phyloP scores from a whole-genome alignment of 176 grass and related monocot species.

The Oryza nivara region DNA sequence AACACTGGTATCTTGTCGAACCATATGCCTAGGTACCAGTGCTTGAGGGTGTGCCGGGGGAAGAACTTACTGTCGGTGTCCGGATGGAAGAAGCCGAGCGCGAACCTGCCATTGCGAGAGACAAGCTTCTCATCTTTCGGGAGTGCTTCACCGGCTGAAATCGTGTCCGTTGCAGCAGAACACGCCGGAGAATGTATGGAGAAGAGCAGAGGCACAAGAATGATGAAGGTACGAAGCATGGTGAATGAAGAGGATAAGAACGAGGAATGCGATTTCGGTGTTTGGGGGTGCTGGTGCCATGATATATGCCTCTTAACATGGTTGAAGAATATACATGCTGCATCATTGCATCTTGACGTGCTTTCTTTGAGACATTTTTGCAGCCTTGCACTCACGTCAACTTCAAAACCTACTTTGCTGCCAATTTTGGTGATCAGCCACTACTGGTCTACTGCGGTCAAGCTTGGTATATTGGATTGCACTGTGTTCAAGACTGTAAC shows the following conservation, averaged over 20 bases:
- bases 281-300: no score
- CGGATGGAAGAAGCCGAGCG: slow-evolving; percentile 53
- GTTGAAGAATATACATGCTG: no score
- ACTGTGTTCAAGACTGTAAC: not conserved
- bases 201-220: slow-evolving; percentile 19
- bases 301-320: no score
- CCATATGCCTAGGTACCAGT: slow-evolving; percentile 59
- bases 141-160: slow-evolving; percentile 38
- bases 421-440: no score
- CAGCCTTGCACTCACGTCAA: no score
- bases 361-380: no score
- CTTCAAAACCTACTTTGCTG: no score
- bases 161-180: slow-evolving; percentile 22
- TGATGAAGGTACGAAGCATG: slow-evolving; percentile 21
- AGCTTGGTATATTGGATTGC: no score
- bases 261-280: no score
- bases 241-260: not conserved
- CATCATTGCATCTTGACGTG: no score
- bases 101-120: slow-evolving; percentile 42
- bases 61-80: not conserved
- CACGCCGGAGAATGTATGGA: not conserved
- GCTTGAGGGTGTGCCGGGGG: not conserved
- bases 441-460: no score
- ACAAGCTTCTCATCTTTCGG: slow-evolving; percentile 29
- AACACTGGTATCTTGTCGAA: slow-evolving; percentile 40